Evolutionary conservation across 345 rosid genomes (phyloP).

Genomic region (Brassica incana): DNA sequence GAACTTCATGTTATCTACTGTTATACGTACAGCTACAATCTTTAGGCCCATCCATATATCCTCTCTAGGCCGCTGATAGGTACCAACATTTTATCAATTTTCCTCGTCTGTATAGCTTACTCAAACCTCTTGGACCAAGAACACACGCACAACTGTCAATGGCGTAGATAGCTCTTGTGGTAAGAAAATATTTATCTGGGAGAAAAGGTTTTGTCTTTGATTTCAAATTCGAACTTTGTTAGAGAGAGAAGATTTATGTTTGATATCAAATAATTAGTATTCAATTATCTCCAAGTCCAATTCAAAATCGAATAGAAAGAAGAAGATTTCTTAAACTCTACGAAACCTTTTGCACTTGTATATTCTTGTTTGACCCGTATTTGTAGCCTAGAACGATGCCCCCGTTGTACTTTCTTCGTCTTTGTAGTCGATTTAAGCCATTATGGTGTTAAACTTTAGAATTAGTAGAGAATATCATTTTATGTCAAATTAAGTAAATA

Average conservation of each 20-base stretch:
- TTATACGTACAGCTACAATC: not conserved
- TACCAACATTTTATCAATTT: not conserved
- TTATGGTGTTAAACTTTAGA: slow-evolving; percentile 5
- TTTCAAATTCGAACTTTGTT: not conserved
- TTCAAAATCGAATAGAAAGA: slow-evolving; percentile 27
- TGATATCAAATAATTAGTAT: not conserved
- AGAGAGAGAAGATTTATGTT: not conserved
- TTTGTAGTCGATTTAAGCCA: not conserved
- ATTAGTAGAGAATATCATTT: slow-evolving; percentile 1
- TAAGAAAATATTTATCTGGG: not conserved
- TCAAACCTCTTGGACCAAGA: slow-evolving; percentile 16
- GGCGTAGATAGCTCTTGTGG: not conserved
- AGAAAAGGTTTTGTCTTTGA: not conserved
- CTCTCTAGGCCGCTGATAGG: not conserved
- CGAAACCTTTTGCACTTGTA: slow-evolving; percentile 44
- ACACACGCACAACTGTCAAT: slow-evolving; percentile 4
- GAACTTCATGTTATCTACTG: not conserved
- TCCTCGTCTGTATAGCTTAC: slow-evolving; percentile 2
- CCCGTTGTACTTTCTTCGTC: slow-evolving; percentile 53
- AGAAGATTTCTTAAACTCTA: slow-evolving; percentile 54
- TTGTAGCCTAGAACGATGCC: slow-evolving; percentile 58
- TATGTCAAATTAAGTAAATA: not conserved
- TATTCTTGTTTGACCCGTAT: slow-evolving; percentile 87
- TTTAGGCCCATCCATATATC: not conserved
- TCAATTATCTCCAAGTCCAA: not conserved